Percentiles rank a stretch among this genome's conserved stretches.
Evolutionary conservation across 306 rosid genomes (phyloP).

Genomic region (Gleditsia sinensis): DNA sequence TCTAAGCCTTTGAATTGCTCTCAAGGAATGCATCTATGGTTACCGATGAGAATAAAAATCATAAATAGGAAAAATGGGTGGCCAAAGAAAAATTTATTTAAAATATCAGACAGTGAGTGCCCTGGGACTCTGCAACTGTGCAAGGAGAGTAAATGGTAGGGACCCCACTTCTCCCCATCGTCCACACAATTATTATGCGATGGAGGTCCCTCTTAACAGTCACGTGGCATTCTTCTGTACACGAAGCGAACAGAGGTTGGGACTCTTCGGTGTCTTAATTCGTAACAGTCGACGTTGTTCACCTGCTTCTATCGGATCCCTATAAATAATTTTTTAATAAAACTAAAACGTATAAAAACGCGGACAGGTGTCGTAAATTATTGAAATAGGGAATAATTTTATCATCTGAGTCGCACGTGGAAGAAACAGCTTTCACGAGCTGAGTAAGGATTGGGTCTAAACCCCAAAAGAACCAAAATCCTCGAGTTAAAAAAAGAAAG

Average conservation of each 20-base stretch:
- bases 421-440: neutral
- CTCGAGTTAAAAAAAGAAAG: neutral
- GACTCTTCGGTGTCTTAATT: neutral
- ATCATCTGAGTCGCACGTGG: slow-evolving; percentile 44
- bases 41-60: too few species aligned
- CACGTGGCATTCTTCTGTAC: neutral
- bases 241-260: neutral
- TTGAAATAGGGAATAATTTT: neutral
- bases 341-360: slow-evolving; percentile 34
- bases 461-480: neutral
- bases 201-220: neutral
- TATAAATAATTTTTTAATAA: neutral
- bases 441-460: slow-evolving; percentile 17
- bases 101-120: slow-evolving; percentile 4
- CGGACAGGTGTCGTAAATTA: slow-evolving; percentile 44
- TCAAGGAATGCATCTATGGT: too few species aligned
- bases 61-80: slow-evolving; percentile 17
- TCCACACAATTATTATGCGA: neutral
- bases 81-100: neutral
- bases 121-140: slow-evolving; percentile 22
- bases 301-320: neutral
- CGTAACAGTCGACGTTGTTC: neutral
- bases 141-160: slow-evolving; percentile 1
- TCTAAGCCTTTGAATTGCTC: too few species aligned
- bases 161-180: slow-evolving; percentile 37